Evolutionary conservation across 1,284 basidiomycete species (phyloP), one percentile per base, ranked within the genome.

Genomic region (Cryptococcus sp.): DNA sequence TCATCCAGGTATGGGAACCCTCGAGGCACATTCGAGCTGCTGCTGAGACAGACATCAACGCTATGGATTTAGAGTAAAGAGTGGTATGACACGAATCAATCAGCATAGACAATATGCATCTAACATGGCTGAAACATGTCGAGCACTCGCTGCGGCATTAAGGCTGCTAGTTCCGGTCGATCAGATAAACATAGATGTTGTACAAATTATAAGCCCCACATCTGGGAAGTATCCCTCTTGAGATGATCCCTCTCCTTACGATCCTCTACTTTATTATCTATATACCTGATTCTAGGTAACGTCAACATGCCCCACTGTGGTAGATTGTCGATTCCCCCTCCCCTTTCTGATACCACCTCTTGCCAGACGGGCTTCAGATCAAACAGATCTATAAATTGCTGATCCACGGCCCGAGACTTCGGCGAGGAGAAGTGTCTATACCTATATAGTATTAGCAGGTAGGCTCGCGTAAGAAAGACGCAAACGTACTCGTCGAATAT

Each of bases 331-430:
- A 23, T 23, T n/a, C 54, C 60, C 7, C 69, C 43, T 6, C 70
- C 71, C 30, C 70, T 66, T 32, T 46, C 35, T 1, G 59, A 52
- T 14, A 68, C 15, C 14, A 71, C 66, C 47, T 69, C 62, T 14
- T 63, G 63, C 73, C 73, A 76, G 0, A 76, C 74, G 1, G 61
- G 58, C 1, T 52, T 55, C 7, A 75, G 56, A 51, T 74, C 68
- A 58, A 78, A 81, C 3, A 81, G 69, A 63, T 82, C 81, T 58
- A 82, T 82, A 60, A 82, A 83, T 63, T 81, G 80, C 58, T 82
- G 79, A 62, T 83, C 81, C 64, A 82, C 79, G 10, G 76, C 76
- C 15, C 82, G 66, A 8, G 76, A 77, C 62, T 82, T 82, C 0
- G 81, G 81, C 34, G 70, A 66, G 13, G 76, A 78, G 63, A 80